Evolutionary conservation across 805 yeast species (phyloP).

Genomic region (Torulaspora quercuum): DNA sequence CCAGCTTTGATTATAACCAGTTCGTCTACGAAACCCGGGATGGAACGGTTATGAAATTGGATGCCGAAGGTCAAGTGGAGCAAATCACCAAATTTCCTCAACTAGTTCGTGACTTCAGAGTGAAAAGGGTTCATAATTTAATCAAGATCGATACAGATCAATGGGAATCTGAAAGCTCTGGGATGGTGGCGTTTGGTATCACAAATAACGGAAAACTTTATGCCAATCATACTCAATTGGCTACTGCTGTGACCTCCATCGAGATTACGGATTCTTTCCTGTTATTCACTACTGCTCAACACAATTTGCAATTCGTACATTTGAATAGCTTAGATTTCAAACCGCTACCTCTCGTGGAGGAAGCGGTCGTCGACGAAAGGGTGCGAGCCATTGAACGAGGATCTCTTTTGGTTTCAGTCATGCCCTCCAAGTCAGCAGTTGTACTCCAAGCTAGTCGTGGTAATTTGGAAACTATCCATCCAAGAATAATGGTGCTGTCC

Average conservation of each 20-base stretch:
- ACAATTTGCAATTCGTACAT: constrained; percentile 77
- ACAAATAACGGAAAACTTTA: constrained; percentile 71
- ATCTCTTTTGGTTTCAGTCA: constrained; percentile 71
- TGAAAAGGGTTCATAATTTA: constrained; percentile 36
- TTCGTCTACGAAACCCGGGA: constrained; percentile 60
- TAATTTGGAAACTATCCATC: constrained; percentile 87
- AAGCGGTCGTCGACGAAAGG: constrained; percentile 64
- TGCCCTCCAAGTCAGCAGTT: constrained; percentile 80
- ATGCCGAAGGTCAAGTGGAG: constrained; percentile 31
- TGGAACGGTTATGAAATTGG: constrained; percentile 51
- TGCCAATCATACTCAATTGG: constrained; percentile 55
- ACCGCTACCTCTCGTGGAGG: constrained; percentile 40
- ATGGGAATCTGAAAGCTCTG: constrained; percentile 31
- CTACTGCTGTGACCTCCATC: constrained; percentile 79
- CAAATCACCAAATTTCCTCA: constrained; percentile 59
- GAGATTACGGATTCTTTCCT: constrained; percentile 67
- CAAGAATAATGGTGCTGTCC: constrained; percentile 84
- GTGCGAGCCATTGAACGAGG: constrained; percentile 89
- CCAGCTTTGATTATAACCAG: constrained; percentile 49
- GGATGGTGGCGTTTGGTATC: constrained; percentile 61
- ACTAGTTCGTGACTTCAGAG: constrained; percentile 60
- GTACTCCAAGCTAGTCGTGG: constrained; percentile 95
- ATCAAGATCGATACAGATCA: constrained; percentile 26
- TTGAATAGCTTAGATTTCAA: constrained; percentile 44
- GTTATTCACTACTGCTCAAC: constrained; percentile 83